A percentile compares a stretch with the other conserved stretches of the same genome.
Evolutionary conservation across 371 early-diverging fungal species (phyloP).

Genomic region (Astathelohania contejeani): DNA sequence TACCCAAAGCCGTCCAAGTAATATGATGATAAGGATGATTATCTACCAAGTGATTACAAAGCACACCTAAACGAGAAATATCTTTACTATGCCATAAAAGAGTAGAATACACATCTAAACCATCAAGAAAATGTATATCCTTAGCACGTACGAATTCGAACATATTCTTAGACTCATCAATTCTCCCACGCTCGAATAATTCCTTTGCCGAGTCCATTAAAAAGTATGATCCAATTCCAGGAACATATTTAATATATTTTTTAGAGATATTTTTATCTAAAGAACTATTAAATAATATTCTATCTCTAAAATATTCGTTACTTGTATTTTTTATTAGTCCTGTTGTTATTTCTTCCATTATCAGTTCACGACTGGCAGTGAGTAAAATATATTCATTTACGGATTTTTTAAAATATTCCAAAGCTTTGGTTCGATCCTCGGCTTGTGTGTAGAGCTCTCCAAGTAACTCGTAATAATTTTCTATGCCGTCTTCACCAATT

Average conservation of each 20-base stretch:
- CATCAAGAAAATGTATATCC: constrained; percentile 37
- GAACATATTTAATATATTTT: background rate
- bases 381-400: too few species aligned
- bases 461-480: too few species aligned
- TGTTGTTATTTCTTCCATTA: too few species aligned
- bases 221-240: constrained; percentile 33
- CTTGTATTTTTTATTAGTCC: too few species aligned
- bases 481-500: too few species aligned
- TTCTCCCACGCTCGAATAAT: constrained; percentile 10
- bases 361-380: too few species aligned
- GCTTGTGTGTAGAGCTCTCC: too few species aligned
- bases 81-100: constrained; percentile 47
- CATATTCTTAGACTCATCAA: constrained; percentile 10
- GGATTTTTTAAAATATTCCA: too few species aligned
- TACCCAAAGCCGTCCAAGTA: constrained; percentile 50
- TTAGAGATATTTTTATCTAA: too few species aligned
- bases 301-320: too few species aligned
- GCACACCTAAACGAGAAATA: constrained; percentile 27
- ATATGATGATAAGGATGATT: constrained; percentile 25
- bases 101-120: constrained; percentile 49
- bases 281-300: too few species aligned
- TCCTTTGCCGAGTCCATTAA: constrained; percentile 23
- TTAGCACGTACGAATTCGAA: constrained; percentile 39
- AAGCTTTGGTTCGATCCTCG: too few species aligned
- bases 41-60: constrained; percentile 41